Base-by-base conservation (phyloP, 2,329 filamentous ascomycete genomes). In the Microthyrium microscopicum region DNA sequence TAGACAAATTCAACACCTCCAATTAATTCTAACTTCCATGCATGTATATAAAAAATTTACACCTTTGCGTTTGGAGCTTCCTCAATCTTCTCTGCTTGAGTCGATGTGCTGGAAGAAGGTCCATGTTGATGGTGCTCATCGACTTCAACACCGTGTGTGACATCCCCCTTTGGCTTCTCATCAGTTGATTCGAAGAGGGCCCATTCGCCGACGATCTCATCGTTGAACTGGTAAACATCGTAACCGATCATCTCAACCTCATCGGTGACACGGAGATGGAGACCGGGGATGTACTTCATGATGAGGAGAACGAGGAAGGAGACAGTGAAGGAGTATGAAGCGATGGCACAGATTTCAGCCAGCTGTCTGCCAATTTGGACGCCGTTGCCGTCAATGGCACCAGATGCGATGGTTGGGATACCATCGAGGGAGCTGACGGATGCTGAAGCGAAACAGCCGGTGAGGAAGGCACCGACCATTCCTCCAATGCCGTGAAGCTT, bases 131-230 rank as follows among this genome's bases (percentile, higher is more conserved):
- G n/a, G n/a, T n/a, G n/a, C n/a, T n/a, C n/a, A n/a, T n/a, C n/a
- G n/a, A n/a, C n/a, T n/a, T n/a, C n/a, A n/a, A n/a, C n/a, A n/a
- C n/a, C n/a, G n/a, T n/a, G n/a, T n/a, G n/a, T n/a, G n/a, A n/a
- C n/a, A n/a, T n/a, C n/a, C n/a, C n/a, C n/a, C n/a, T n/a, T n/a
- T 8, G 8, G 22, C n/a, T 8, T 25, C n/a, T 25, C 8, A n/a
- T n/a, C 22, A 8, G 8, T n/a, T 8, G 22, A 8, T 33, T 52
- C 45, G 16, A 48, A 37, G 29, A 62, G 47, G 19, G 47, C 57
- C 54, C 61, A 64, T 36, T 65, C 62, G 11, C 62, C 62, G 44
- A 70, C 66, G 48, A 65, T 58, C 52, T 69, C 66, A 28, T 68
- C 64, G 27, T 61, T 54, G 48, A 70, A 69, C 44, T 68, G 62